Conservation (phyloP, 129 eudicot species). For the Helianthus tuberosus region DNA sequence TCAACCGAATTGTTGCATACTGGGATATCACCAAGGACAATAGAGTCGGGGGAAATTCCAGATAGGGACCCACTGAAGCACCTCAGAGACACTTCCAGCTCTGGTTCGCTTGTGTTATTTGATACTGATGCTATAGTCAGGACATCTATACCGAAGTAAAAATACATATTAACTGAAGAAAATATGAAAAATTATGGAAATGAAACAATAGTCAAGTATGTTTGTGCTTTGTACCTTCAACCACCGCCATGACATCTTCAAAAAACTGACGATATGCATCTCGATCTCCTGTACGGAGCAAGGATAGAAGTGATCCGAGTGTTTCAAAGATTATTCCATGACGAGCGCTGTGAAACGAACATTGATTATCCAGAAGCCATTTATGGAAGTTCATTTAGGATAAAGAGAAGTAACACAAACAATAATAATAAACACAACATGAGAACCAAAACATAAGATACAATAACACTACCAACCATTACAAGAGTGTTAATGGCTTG, state of each 20-base stretch:
- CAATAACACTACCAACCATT: conserved; percentile 2
- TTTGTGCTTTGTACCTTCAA: conserved; percentile 59
- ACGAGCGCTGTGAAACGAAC: conserved; percentile 53
- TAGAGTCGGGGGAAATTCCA: conserved; percentile 40
- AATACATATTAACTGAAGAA: background rate
- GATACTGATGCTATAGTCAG: conserved; percentile 48
- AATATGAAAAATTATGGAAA: conserved; percentile 8
- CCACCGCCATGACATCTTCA: conserved; percentile 57
- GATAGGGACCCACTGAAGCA: conserved; percentile 64
- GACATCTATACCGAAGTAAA: conserved; percentile 53
- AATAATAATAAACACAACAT: background rate
- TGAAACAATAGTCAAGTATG: conserved; percentile 6
- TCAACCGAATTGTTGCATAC: conserved; percentile 52
- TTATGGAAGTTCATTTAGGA: conserved; percentile 16
- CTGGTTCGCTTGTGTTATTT: conserved; percentile 35
- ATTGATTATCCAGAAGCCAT: conserved; percentile 18
- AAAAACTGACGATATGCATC: conserved; percentile 89
- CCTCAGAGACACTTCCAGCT: conserved; percentile 48
- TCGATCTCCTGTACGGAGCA: conserved; percentile 87
- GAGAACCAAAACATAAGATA: background rate
- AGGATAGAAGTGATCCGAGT: conserved; percentile 73
- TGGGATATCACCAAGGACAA: conserved; percentile 63
- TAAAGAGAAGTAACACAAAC: background rate
- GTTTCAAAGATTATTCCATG: conserved; percentile 81
- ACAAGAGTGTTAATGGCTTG: background rate